Evolutionary conservation across 805 yeast species (phyloP).

Genomic region (Diddensiella transvaalensis): DNA sequence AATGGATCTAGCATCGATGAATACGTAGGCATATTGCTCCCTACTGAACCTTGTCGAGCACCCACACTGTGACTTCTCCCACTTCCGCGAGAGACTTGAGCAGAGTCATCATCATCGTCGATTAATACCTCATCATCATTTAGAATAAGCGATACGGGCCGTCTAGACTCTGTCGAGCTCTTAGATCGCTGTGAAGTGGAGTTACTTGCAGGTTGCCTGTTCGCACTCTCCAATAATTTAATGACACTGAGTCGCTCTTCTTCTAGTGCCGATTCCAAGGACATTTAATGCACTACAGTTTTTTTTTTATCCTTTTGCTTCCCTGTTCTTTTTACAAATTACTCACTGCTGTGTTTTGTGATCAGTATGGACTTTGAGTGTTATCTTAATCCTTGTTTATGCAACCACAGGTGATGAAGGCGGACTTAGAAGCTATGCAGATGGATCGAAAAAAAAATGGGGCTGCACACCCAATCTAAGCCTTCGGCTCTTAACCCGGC

Average conservation of each 20-base stretch:
- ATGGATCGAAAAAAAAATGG: too few species aligned
- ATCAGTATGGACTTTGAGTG: too few species aligned
- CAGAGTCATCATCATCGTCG: neutral
- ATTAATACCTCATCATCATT: constrained; percentile 7
- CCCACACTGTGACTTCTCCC: neutral
- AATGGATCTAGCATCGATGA: neutral
- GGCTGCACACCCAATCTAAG: too few species aligned
- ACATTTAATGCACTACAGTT: too few species aligned
- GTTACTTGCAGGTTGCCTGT: constrained; percentile 1
- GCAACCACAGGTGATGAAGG: too few species aligned
- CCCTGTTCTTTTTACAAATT: too few species aligned
- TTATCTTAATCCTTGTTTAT: too few species aligned
- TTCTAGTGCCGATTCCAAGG: constrained; percentile 27
- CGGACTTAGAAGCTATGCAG: too few species aligned
- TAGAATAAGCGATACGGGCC: constrained; percentile 11
- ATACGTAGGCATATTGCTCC: neutral
- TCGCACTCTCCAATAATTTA: constrained; percentile 15
- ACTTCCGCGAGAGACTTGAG: neutral
- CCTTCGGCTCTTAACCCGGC: too few species aligned
- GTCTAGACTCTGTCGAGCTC: constrained; percentile 6
- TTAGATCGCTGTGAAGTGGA: neutral
- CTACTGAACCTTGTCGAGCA: neutral
- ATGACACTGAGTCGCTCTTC: constrained; percentile 25
- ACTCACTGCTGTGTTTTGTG: too few species aligned
- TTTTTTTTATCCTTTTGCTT: too few species aligned